phyloP scores from a whole-genome alignment of 805 yeast species.

The Phaffomyces thermotolerans region DNA sequence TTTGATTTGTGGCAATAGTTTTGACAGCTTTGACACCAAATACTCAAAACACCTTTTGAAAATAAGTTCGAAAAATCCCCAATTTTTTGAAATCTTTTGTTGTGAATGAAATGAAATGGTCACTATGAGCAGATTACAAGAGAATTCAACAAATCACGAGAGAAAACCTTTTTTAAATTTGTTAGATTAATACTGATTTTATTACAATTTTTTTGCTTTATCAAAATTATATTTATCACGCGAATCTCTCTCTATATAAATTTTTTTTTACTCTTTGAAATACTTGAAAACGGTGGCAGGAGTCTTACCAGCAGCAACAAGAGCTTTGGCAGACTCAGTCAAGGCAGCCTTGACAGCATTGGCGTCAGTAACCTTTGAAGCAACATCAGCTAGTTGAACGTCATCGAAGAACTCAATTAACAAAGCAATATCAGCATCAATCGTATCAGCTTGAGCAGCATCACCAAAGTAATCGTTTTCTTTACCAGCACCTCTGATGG shows the following conservation, averaged over 20 bases:
- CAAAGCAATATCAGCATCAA: slow-evolving; percentile 74
- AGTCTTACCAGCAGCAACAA: slow-evolving; percentile 47
- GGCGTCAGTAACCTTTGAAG: slow-evolving; percentile 55
- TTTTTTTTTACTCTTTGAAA: slow-evolving; percentile 20
- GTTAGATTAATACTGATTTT: too few species aligned
- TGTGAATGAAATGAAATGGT: too few species aligned
- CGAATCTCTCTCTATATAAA: neutral
- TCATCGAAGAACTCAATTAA: slow-evolving; percentile 80
- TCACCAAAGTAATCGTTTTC: slow-evolving; percentile 83
- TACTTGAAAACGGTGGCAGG: slow-evolving; percentile 48
- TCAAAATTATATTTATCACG: too few species aligned
- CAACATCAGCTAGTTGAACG: slow-evolving; percentile 65
- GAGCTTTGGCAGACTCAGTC: slow-evolving; percentile 45
- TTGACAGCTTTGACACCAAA: too few species aligned
- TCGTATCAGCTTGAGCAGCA: slow-evolving; percentile 54
- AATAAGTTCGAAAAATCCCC: too few species aligned
- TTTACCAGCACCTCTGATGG: slow-evolving; percentile 74
- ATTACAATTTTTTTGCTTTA: too few species aligned
- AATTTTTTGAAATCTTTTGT: neutral
- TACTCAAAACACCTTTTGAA: too few species aligned
- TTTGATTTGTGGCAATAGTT: neutral
- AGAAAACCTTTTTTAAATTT: too few species aligned
- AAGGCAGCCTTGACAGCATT: slow-evolving; percentile 53
- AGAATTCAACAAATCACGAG: too few species aligned
- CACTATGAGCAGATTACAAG: too few species aligned